Conservation (phyloP, 495 filamentous ascomycete genomes). For the Hypoxylon fuscum region DNA sequence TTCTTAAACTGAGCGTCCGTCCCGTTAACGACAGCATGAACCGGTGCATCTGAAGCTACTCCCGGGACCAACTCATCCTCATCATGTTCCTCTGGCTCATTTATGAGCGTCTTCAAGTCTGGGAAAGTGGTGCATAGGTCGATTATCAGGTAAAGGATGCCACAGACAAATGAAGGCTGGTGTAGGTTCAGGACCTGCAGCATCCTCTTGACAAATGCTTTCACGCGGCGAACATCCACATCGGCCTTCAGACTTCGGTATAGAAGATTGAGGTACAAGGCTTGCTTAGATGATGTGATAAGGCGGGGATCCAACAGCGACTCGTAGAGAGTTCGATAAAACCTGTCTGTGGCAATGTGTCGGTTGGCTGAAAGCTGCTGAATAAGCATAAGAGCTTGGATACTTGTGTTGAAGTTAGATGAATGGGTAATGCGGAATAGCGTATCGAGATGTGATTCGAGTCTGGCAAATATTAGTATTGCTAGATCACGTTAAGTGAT, state of each 20-base stretch:
- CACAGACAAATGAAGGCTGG: constrained; percentile 91
- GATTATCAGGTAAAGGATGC: constrained; percentile 84
- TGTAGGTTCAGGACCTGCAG: constrained; percentile 87
- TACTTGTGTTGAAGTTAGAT: constrained; percentile 97
- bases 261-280: constrained; percentile 90
- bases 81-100: constrained; percentile 73
- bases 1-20: constrained; percentile 18
- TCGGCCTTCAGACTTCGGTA: constrained; percentile 89
- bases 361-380: constrained; percentile 88
- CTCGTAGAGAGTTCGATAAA: constrained; percentile 95
- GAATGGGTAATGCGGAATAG: constrained; percentile 96
- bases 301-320: constrained; percentile 91
- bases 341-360: constrained; percentile 80
- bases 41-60: constrained; percentile 33
- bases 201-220: constrained; percentile 93
- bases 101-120: constrained; percentile 75
- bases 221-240: constrained; percentile 84
- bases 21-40: constrained; percentile 6
- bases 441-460: constrained; percentile 90
- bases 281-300: constrained; percentile 89
- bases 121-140: constrained; percentile 81
- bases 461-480: constrained; percentile 52
- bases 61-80: constrained; percentile 42
- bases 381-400: constrained; percentile 94
- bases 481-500: constrained; percentile 3